These are phyloP conservation scores for Aplosporella prunicola DNA, from an alignment of 2,329 filamentous ascomycete species.

Conservation along the genomic window DNA sequence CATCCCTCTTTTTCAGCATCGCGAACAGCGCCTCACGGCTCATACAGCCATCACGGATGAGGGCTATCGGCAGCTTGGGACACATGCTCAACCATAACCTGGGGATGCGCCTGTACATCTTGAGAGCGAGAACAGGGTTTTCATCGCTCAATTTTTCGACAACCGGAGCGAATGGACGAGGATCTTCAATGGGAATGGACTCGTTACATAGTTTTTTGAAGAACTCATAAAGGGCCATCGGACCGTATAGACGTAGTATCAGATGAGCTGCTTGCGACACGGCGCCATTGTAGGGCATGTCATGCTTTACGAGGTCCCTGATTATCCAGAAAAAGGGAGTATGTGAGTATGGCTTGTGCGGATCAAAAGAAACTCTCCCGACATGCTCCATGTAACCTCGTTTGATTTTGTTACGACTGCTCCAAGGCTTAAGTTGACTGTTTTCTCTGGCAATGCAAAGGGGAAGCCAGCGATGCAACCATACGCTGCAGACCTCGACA, in stretches of 20 bases:
- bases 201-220: neutral
- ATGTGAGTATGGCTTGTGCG: too few relatives aligned
- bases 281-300: too few relatives aligned
- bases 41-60: constrained; percentile 4
- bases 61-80: constrained; percentile 3
- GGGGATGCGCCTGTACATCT: constrained; percentile 2
- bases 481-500: neutral
- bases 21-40: constrained; percentile 5
- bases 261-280: neutral
- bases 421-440: too few relatives aligned
- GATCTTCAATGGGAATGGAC: neutral
- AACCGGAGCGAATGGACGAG: neutral
- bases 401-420: too few relatives aligned
- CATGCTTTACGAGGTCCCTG: too few relatives aligned
- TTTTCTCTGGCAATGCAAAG: neutral
- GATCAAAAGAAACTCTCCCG: too few relatives aligned
- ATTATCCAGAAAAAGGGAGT: too few relatives aligned
- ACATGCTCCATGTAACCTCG: too few relatives aligned
- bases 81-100: constrained; percentile 3
- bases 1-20: neutral
- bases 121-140: neutral
- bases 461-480: constrained; percentile 2
- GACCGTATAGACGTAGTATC: neutral
- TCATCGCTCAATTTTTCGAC: neutral
- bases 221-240: neutral